phyloP scores from a whole-genome alignment of 2,329 filamentous ascomycete genomes.

The Colletotrichum brevisporum region DNA sequence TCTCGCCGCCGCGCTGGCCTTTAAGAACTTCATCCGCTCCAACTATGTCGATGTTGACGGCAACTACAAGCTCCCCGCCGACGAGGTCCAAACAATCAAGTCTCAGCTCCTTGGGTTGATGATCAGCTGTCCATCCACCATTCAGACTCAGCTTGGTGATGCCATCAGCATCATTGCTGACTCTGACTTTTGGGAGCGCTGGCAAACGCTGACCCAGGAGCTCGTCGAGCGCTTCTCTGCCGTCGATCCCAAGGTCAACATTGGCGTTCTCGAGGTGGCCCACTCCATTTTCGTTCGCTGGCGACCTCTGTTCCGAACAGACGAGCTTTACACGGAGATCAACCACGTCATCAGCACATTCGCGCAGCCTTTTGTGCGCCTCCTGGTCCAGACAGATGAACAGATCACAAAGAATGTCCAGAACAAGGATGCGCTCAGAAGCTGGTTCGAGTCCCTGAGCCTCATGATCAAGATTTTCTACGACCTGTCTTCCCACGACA shows the following conservation, averaged over 20 bases:
- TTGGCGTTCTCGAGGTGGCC: conserved; percentile 95
- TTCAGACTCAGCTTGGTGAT: conserved; percentile 95
- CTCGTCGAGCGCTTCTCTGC: conserved; percentile 89
- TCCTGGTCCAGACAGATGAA: conserved; percentile 81
- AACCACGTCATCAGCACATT: conserved; percentile 94
- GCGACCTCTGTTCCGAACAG: conserved; percentile 93
- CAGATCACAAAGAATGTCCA: conserved; percentile 81
- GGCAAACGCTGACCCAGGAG: conserved; percentile 96
- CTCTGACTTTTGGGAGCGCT: conserved; percentile 95
- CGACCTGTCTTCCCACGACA: conserved; percentile 96
- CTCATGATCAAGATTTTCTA: conserved; percentile 93
- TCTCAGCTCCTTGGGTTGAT: conserved; percentile 95
- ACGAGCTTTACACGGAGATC: conserved; percentile 94
- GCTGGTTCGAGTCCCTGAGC: conserved; percentile 88
- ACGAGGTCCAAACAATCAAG: conserved; percentile 93
- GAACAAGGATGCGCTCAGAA: conserved; percentile 81
- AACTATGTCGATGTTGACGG: conserved; percentile 98
- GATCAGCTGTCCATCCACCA: conserved; percentile 88
- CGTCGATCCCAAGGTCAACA: conserved; percentile 87
- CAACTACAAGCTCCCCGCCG: conserved; percentile 85
- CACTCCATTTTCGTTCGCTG: conserved; percentile 98
- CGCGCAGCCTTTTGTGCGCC: conserved; percentile 83
- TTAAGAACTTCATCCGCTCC: conserved; percentile 97
- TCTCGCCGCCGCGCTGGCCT: conserved; percentile 90
- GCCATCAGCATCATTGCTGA: conserved; percentile 98